Evolutionary conservation across 2,329 filamentous ascomycete genomes (phyloP), one percentile per base, ranked within the genome.

Genomic region (Fusarium solani-melongenae): DNA sequence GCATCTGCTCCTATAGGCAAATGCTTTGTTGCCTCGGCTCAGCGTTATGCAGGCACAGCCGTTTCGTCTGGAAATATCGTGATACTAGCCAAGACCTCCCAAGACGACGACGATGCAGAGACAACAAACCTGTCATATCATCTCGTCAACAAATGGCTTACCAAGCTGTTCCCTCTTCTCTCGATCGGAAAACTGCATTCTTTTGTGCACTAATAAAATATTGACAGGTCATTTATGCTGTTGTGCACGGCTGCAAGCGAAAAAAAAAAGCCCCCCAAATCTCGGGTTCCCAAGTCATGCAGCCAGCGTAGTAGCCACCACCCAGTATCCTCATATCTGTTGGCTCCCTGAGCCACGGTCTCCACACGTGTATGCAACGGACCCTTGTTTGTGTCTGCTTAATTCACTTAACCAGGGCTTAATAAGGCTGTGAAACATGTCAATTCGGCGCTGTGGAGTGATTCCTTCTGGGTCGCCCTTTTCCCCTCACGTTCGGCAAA

Each of bases 331-430:
- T 53, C 27, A 53, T 53, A 33, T 14, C 49, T 31, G 49, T 53
- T 53, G 49, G 49, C n/a, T 27, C 17, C 41, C n/a, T 12, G 2
- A 51, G 46, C 10, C 24, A 29, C 15, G 17, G 49, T 33, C 49
- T 20, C 49, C 49, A 53, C 49, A 31, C 17, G n/a, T n/a, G 49
- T 31, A 33, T 53, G 49, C 49, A 53, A 53, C 27, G 17, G 27
- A 20, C 27, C 49, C 49, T 33, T 33, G 49, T 14, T 24, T 14
- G 27, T 31, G 49, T 33, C 27, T 53, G 49, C 49, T 53, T 53
- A 53, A 53, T 53, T 53, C 49, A 53, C 49, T 53, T 53, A 53
- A 53, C 49, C 49, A 53, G 49, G 49, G 49, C n/a, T 53, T 53
- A 53, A 53, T 53, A 53, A 53, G 49, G 27, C 49, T 22, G 49